Evolutionary conservation across 2,329 filamentous ascomycete species (phyloP).

Genomic region (Diaporthe sp.): DNA sequence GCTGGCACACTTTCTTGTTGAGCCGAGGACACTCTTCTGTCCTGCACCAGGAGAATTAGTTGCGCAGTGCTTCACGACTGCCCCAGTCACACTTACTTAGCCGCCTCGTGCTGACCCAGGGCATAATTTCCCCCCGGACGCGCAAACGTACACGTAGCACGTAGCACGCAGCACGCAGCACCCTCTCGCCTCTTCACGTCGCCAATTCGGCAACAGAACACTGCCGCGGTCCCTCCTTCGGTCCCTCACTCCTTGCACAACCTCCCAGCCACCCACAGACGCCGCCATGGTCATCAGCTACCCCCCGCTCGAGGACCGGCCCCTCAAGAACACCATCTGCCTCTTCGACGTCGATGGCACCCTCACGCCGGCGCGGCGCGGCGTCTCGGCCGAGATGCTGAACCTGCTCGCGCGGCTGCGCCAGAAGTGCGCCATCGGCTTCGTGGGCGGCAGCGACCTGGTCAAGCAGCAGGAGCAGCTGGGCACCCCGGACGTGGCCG

Average conservation of each 20-base stretch:
- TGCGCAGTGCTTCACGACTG: neutral
- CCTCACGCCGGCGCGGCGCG: slow-evolving; percentile 84
- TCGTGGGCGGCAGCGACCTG: slow-evolving; percentile 93
- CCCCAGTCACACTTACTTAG: neutral
- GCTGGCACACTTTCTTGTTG: neutral
- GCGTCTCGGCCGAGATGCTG: slow-evolving; percentile 85
- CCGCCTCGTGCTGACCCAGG: neutral
- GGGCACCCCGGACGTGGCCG: slow-evolving; percentile 75
- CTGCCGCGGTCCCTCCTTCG: neutral
- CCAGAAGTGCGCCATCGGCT: slow-evolving; percentile 90
- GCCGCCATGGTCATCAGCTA: slow-evolving; percentile 65
- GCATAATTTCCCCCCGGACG: neutral
- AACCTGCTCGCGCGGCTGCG: slow-evolving; percentile 83
- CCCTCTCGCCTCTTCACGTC: neutral
- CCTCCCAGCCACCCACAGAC: neutral
- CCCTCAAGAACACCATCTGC: slow-evolving; percentile 91
- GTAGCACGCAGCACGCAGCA: neutral
- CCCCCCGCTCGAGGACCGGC: slow-evolving; percentile 85
- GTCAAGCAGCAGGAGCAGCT: slow-evolving; percentile 97
- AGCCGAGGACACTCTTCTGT: neutral
- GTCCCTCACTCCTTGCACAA: neutral
- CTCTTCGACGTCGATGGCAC: slow-evolving; percentile 98
- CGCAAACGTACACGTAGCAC: slow-evolving; percentile 7
- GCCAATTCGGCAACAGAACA: neutral
- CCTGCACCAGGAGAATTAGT: neutral